Base-by-base conservation (phyloP, 257 asterid species). In the Rauvolfia tetraphylla region DNA sequence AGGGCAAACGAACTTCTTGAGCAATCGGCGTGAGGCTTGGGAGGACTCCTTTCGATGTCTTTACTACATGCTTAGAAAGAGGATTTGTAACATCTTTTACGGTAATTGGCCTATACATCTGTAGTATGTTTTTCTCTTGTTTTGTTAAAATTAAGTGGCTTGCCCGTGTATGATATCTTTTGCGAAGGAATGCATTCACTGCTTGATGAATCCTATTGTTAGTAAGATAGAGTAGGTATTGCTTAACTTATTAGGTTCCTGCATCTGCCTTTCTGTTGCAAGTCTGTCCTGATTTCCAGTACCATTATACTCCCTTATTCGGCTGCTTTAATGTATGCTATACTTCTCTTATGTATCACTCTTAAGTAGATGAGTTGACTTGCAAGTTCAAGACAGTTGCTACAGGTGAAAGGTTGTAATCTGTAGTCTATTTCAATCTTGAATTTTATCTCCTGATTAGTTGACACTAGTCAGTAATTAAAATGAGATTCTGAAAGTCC, bases 31-130 rank as follows among this genome's bases (percentile, higher is more conserved):
- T 48, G 87, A 86, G 77, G 86, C 91, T 34, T 95, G 99, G 98
- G 94, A 93, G 81, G 96, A 95, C 75, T 88, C 99, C 27, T 87
- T 95, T 83, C 89, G 95, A 78, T 89, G 94, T 87, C 92, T 93
- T 71, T 95, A 92, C 89, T 95, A 87, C 91, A 90, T 88, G 96
- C 85, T 92, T 61, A 90, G 98, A 84, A 91, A 84, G 91, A 88
- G 83, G 51, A 67, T 78, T 57, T 95, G 99, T 73, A 81, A 87
- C 87, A 63, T 95, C 7, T 95, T 95, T 81, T 95, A 95, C 68
- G 97, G 99, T 95, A 93, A 77, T 54, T 67, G 23, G 33, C 46
- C 33, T 67, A 44, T 8, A 42, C 34, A 31, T 77, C 41, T 29
- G 49, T 42, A 68, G 27, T 67, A 51, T 29, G 29, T 34, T 33